Base-by-base conservation (phyloP, 352 stramenopile genomes). In the Phytophthora foliorum region DNA sequence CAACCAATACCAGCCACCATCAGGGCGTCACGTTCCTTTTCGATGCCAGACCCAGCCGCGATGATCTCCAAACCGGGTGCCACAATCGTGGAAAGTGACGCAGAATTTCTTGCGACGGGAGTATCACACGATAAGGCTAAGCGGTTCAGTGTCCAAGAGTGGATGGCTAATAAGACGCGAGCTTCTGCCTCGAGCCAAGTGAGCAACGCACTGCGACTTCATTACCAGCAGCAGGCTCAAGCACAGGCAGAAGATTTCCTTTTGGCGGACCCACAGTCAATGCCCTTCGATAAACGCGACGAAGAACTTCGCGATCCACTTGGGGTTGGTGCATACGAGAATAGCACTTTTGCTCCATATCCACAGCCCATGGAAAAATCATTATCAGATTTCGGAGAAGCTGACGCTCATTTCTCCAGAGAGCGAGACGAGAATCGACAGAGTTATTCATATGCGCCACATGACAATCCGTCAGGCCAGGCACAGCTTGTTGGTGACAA, bases 81-180 rank as follows among this genome's bases (percentile, higher is more conserved):
- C 38, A 72, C 46, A 25, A 67, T 82, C 2, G 56, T 91, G 3
- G 61, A 80, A 21, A 84, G 57, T 27, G 72, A 91, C 31, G 73
- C 80, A 13, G 84, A 90, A 11, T 70, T 87, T 29, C 66, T 90
- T 11, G 49, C 78, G 3, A 77, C 77, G 2, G 86, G 86, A 1
- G 86, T 93, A 27, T 92, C 86, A 8, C 86, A 93, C 38, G 86
- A 93, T 27, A 88, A 87, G 42, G 82, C 73, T 0, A 83, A 72
- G 36, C 75, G 67, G 14, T 81, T 92, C 8, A 92, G 83, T 63
- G 86, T 93, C 7, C 79, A 93, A 46, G 82, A 93, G 52, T 91
- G 84, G 83, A 90, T 93, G 56, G 82, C 83, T 2, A 92, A 53
- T 46, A 92, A 92, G 46, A 75, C 74, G 7, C 81, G 78, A 3